Evolutionary conservation across 2,329 filamentous ascomycete genomes (phyloP).

Genomic region (Mycosphaerella sp.): DNA sequence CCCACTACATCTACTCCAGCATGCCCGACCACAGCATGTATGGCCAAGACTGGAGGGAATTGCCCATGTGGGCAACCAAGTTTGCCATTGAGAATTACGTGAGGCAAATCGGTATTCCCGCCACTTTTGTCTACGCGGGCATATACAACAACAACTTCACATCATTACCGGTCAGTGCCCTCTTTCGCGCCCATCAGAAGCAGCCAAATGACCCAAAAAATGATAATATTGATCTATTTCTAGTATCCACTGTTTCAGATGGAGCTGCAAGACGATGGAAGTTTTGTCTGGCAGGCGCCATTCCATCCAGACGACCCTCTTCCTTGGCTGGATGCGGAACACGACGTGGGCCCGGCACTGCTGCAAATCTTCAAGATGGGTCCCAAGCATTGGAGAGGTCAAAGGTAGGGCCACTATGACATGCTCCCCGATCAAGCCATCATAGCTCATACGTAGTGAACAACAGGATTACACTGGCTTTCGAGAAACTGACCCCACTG

Average conservation of each 20-base stretch:
- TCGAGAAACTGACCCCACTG: slow-evolving; percentile 76
- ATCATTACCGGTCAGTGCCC: slow-evolving; percentile 1
- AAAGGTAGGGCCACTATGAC: slow-evolving; percentile 51
- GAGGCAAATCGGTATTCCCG: slow-evolving; percentile 70
- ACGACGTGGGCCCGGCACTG: slow-evolving; percentile 87
- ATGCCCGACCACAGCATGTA: slow-evolving; percentile 92
- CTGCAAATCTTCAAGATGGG: slow-evolving; percentile 95
- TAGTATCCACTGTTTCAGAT: slow-evolving; percentile 89
- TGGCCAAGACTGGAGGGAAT: slow-evolving; percentile 66
- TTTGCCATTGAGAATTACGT: slow-evolving; percentile 90
- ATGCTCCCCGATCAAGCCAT: background rate
- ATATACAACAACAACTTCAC: slow-evolving; percentile 76
- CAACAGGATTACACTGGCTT: slow-evolving; percentile 79
- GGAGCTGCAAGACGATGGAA: slow-evolving; percentile 76
- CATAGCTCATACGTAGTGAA: slow-evolving; percentile 1
- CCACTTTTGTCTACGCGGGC: slow-evolving; percentile 91
- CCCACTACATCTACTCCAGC: slow-evolving; percentile 93
- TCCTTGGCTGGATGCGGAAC: slow-evolving; percentile 93
- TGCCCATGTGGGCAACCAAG: slow-evolving; percentile 89
- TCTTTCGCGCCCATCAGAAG: no score
- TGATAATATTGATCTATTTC: background rate
- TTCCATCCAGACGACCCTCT: slow-evolving; percentile 85
- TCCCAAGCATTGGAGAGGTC: slow-evolving; percentile 71
- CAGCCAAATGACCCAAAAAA: background rate
- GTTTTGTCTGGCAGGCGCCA: slow-evolving; percentile 87